phyloP scores from a whole-genome alignment of 1,284 basidiomycete species.

The Sparassis latifolia region DNA sequence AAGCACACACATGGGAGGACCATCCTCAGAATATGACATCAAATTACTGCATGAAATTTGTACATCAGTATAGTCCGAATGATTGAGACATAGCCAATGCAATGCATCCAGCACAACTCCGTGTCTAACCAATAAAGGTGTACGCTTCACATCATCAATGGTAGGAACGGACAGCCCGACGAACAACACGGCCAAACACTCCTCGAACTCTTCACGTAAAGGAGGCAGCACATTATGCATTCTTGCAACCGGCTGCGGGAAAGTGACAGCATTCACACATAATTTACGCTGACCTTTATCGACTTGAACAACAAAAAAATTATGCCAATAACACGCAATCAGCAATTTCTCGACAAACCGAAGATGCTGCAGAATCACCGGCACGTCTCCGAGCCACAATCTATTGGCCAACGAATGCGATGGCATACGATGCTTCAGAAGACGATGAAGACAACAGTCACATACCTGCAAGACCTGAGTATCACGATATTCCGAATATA shows the following conservation, averaged over 20 bases:
- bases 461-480: neutral
- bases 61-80: constrained; percentile 30
- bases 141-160: constrained; percentile 25
- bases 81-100: constrained; percentile 33
- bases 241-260: constrained; percentile 1
- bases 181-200: constrained; percentile 3
- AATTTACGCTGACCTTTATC: constrained; percentile 1
- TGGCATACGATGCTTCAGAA: neutral
- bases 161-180: constrained; percentile 25
- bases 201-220: constrained; percentile 1
- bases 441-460: neutral
- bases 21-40: constrained; percentile 22
- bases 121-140: constrained; percentile 28
- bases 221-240: constrained; percentile 1
- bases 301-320: constrained; percentile 3
- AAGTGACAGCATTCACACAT: neutral
- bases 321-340: constrained; percentile 1
- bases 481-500: neutral
- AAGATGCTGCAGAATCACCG: neutral
- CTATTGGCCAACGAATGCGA: neutral
- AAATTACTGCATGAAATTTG: constrained; percentile 29
- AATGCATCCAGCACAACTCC: constrained; percentile 26
- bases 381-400: neutral
- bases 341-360: neutral
- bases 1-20: constrained; percentile 25